These are phyloP conservation scores for Echites panduratus DNA, from an alignment of 257 asterid genomes.

Conservation along the genomic window DNA sequence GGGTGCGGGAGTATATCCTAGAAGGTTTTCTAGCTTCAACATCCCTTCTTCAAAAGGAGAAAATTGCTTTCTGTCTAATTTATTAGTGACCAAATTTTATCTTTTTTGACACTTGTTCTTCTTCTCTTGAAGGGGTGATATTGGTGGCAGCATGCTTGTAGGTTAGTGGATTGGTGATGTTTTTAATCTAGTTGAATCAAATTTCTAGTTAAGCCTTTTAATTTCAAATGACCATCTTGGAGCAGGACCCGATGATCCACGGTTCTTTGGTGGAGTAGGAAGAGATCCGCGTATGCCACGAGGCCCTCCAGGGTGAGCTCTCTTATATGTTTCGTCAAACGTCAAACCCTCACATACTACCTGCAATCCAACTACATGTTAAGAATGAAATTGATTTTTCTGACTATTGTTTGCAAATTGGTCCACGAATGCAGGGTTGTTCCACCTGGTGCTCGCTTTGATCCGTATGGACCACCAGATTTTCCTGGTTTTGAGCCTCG, in stretches of 20 bases:
- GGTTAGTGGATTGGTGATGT: conserved; percentile 38
- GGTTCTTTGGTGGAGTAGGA: conserved; percentile 55
- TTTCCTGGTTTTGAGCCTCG: conserved; percentile 86
- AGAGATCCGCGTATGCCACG: conserved; percentile 51
- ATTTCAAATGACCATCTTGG: not conserved
- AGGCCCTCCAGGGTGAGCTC: conserved; percentile 39
- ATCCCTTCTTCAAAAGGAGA: not conserved
- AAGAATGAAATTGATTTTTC: not conserved
- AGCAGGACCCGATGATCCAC: conserved; percentile 78
- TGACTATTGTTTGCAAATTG: not conserved
- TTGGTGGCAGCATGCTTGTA: conserved; percentile 55
- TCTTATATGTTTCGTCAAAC: not conserved
- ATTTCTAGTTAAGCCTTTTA: not conserved
- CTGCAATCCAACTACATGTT: not conserved
- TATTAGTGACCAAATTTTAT: not conserved
- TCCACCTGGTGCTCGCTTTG: conserved; percentile 93
- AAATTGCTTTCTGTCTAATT: not conserved
- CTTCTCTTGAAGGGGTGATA: conserved; percentile 46
- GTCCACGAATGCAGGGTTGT: conserved; percentile 38
- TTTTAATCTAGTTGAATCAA: conserved; percentile 7
- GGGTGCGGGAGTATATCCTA: conserved; percentile 75
- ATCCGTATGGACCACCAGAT: conserved; percentile 84
- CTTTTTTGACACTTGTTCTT: not conserved
- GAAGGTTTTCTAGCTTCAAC: conserved; percentile 35
- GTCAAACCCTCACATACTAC: not conserved